Conservation (phyloP, 139 green algal species). For the Chlorokybus atmophyticus region DNA sequence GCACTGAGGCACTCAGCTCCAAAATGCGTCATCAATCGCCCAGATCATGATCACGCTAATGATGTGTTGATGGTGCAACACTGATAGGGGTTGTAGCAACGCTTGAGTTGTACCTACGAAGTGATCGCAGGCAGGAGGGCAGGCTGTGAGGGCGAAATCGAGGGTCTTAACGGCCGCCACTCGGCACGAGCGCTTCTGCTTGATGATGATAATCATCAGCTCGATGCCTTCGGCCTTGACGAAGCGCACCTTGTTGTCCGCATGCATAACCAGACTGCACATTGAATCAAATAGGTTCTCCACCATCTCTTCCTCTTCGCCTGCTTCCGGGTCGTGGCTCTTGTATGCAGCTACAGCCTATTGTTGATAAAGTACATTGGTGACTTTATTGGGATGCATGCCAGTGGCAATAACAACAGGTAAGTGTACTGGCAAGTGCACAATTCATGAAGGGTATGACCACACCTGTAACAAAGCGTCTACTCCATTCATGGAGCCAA, state of each 20-base stretch:
- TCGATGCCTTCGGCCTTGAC: slow-evolving; percentile 63
- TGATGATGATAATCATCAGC: slow-evolving; percentile 87
- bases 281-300: slow-evolving; percentile 82
- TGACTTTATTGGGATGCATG: background rate
- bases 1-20: too few relatives aligned
- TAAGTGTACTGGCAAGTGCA: too few relatives aligned
- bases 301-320: slow-evolving; percentile 41
- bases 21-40: too few relatives aligned
- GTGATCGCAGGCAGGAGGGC: slow-evolving; percentile 41
- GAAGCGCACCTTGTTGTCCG: slow-evolving; percentile 44
- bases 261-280: slow-evolving; percentile 58
- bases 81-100: too few relatives aligned
- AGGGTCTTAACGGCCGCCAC: slow-evolving; percentile 64
- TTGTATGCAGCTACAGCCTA: slow-evolving; percentile 57
- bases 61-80: too few relatives aligned
- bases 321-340: slow-evolving; percentile 22
- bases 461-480: slow-evolving; percentile 46
- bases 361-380: too few relatives aligned
- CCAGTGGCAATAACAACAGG: too few relatives aligned
- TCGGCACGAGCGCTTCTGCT: slow-evolving; percentile 46
- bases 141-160: slow-evolving; percentile 74
- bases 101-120: too few relatives aligned
- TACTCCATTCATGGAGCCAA: slow-evolving; percentile 56
- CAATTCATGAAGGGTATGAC: too few relatives aligned
- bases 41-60: too few relatives aligned